Evolutionary conservation across 2,329 filamentous ascomycete genomes (phyloP), one percentile per base, ranked within the genome.

Genomic region (Aspergillus sp.): DNA sequence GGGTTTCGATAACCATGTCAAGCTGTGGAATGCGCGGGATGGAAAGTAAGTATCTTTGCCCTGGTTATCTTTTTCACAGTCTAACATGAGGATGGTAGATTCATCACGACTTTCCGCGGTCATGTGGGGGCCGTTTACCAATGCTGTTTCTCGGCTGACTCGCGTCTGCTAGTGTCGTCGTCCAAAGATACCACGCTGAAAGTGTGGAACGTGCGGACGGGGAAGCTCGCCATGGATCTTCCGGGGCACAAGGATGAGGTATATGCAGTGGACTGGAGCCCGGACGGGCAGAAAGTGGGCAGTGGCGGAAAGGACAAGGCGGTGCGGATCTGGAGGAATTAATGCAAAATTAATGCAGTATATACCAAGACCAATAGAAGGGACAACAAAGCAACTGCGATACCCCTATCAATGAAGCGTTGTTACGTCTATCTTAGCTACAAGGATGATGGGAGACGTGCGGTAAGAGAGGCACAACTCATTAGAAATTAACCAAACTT

Each of bases 131-230:
- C 92, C 1, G 92, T 97, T 14, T 97, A 96, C 68, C 90, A 95
- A 75, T 90, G 89, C 64, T 86, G 88, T 40, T 99, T 96, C 76
- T 95, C 89, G 10, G 89, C 94, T 2, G 94, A 99, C 70, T 95
- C 89, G 16, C 80, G 93, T n/a, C 75, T 96, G 26, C 76, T 97
- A 4, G 92, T 95, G 13, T 95, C 90, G 30, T 88, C 83, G 2
- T 92, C 87, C 56, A 95, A 95, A 70, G 94, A 97, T 68, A 94
- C 90, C 2, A 97, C 94, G 0, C 75, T 97, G 45, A 97, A 96
- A 69, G 89, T 95, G 4, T 99, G 93, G 92, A 91, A 95, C 64
- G 88, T 96, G 68, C 81, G 87, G 56, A 90, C 88, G 1, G 88
- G 87, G 47, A 96, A 95, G 73, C 75, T 99, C 53, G 83, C 85